Conservation (phyloP, 192 early-diverging fungal genomes). For the Entomortierella beljakovae region DNA sequence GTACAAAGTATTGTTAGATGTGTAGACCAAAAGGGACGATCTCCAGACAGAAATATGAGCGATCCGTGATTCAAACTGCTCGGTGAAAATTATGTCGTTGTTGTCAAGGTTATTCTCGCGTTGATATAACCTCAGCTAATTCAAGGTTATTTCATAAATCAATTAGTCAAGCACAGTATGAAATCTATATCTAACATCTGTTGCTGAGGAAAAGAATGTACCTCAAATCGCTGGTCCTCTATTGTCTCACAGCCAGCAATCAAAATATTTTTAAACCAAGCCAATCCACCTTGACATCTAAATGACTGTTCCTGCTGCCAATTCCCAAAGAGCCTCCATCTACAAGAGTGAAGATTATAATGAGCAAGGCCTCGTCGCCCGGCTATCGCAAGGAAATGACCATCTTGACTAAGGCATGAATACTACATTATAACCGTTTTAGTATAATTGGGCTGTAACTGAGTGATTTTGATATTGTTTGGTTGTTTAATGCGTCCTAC, state of each 20-base stretch:
- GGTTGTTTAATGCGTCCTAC: no score
- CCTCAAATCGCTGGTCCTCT: constrained; percentile 49
- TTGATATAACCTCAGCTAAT: constrained; percentile 76
- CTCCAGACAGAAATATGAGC: constrained; percentile 66
- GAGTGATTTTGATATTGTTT: no score
- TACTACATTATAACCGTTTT: no score
- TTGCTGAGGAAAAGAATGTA: neutral
- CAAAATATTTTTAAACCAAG: constrained; percentile 78
- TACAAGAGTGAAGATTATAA: constrained; percentile 73
- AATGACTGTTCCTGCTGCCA: constrained; percentile 83
- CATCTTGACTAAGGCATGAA: constrained; percentile 74
- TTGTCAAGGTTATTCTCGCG: constrained; percentile 79
- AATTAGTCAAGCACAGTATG: no score
- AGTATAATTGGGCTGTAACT: no score
- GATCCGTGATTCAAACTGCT: constrained; percentile 59
- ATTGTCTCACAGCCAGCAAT: constrained; percentile 74
- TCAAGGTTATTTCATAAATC: no score
- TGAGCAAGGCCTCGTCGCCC: constrained; percentile 87
- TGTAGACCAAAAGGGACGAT: constrained; percentile 69
- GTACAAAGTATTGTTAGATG: constrained; percentile 62
- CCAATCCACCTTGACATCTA: constrained; percentile 72
- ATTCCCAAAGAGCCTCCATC: constrained; percentile 95
- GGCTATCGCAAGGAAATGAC: constrained; percentile 85
- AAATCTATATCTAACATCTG: no score
- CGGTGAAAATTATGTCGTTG: constrained; percentile 68